phyloP scores from a whole-genome alignment of 257 asterid genomes.

The Striga asiatica region DNA sequence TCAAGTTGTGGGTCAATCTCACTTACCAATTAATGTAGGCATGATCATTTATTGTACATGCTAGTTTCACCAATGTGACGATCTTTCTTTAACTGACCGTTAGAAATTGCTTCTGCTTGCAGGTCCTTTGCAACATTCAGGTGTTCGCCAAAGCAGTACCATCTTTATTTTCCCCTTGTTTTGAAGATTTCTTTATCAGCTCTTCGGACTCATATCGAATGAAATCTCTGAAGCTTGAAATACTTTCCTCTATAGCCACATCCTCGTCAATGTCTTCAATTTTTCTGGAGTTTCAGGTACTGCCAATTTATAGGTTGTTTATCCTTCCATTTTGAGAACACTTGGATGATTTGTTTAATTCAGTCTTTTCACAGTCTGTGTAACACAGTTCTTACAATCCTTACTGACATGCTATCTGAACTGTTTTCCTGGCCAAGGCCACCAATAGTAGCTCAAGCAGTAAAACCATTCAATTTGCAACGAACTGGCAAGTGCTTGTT shows the following conservation, averaged over 20 bases:
- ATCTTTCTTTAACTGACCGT: slow-evolving; percentile 10
- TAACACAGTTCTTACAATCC: slow-evolving; percentile 5
- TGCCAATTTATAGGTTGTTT: slow-evolving; percentile 6
- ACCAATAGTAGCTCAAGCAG: neutral
- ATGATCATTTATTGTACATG: slow-evolving; percentile 6
- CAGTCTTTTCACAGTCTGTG: neutral
- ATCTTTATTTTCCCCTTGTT: slow-evolving; percentile 57
- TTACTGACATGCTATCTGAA: neutral
- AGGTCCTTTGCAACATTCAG: slow-evolving; percentile 94
- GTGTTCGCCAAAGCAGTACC: slow-evolving; percentile 86
- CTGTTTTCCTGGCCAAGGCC: slow-evolving; percentile 8
- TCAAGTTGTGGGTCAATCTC: slow-evolving; percentile 1
- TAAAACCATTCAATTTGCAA: neutral
- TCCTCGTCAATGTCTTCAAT: slow-evolving; percentile 61
- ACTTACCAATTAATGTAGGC: neutral
- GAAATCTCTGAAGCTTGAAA: slow-evolving; percentile 85
- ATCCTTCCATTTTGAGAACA: neutral
- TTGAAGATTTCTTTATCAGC: slow-evolving; percentile 83
- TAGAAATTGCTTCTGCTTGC: slow-evolving; percentile 19
- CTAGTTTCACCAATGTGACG: neutral
- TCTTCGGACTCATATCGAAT: slow-evolving; percentile 69
- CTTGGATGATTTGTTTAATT: slow-evolving; percentile 6
- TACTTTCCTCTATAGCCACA: slow-evolving; percentile 73
- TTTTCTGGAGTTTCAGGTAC: slow-evolving; percentile 92
- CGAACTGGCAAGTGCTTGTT: neutral